Evolutionary conservation across 176 grass and related monocot species (phyloP).

Genomic region (Aegilops longissima): DNA sequence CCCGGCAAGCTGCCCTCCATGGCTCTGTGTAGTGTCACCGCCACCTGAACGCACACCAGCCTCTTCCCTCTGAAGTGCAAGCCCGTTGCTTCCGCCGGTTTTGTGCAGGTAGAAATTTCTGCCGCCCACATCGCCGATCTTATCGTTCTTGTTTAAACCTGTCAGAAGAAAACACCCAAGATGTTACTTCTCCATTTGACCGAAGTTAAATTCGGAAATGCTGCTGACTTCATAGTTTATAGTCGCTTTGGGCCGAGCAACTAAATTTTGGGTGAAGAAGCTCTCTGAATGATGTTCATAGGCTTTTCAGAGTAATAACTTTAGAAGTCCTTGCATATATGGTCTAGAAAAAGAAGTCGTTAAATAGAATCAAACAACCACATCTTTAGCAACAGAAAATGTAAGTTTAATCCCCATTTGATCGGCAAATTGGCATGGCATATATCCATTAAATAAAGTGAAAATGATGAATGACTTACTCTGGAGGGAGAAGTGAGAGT

Average conservation of each 20-base stretch:
- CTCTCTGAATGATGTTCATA: not conserved
- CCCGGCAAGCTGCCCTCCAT: not conserved
- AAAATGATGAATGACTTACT: conserved; percentile 29
- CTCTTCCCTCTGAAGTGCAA: conserved; percentile 31
- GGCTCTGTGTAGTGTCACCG: not conserved
- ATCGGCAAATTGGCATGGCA: not conserved
- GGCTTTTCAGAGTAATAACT: not conserved
- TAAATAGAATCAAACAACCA: not conserved
- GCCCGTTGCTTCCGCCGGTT: conserved; percentile 31
- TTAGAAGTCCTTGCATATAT: not conserved
- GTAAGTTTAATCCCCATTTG: not conserved
- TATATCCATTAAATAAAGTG: too few relatives aligned
- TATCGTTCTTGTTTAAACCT: conserved; percentile 84
- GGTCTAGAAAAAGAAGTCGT: not conserved
- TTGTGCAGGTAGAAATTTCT: conserved; percentile 84
- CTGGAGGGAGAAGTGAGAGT: conserved; percentile 82
- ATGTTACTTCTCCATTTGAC: not conserved
- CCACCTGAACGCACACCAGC: not conserved
- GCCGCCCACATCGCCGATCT: conserved; percentile 74
- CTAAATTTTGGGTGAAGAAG: not conserved
- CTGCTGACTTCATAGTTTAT: not conserved
- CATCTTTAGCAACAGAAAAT: not conserved
- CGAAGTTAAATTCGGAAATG: not conserved
- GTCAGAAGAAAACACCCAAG: not conserved
- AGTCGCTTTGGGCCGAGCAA: not conserved